A percentile compares a stretch with the other conserved stretches of the same genome.
Conservation (phyloP, 2,329 filamentous ascomycete genomes). For the Knufia petricola region DNA sequence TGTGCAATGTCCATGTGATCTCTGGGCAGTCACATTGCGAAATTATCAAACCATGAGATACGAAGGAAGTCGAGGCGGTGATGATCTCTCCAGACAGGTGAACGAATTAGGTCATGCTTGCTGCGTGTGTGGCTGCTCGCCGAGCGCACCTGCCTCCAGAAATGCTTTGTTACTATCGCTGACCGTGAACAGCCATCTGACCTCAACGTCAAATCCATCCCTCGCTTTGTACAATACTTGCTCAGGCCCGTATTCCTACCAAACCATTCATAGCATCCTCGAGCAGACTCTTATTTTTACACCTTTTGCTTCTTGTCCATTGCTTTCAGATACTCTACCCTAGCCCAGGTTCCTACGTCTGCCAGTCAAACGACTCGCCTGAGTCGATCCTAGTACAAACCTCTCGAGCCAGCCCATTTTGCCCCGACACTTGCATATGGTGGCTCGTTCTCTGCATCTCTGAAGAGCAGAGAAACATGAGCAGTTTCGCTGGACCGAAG, state of each 20-base stretch:
- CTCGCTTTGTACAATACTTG: too few relatives aligned
- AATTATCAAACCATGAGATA: background rate
- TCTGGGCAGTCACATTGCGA: background rate
- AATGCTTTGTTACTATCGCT: background rate
- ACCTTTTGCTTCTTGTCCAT: too few relatives aligned
- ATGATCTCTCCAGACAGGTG: background rate
- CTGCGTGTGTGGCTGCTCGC: background rate
- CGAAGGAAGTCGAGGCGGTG: background rate
- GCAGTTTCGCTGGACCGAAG: background rate
- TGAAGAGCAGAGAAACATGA: background rate
- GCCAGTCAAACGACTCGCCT: too few relatives aligned
- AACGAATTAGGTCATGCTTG: background rate
- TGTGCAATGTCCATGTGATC: background rate
- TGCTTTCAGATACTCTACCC: too few relatives aligned
- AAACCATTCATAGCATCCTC: too few relatives aligned
- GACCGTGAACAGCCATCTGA: too few relatives aligned
- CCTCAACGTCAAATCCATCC: too few relatives aligned
- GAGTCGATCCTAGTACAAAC: too few relatives aligned
- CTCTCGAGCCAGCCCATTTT: too few relatives aligned
- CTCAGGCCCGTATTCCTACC: too few relatives aligned
- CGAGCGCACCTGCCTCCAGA: background rate
- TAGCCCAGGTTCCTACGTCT: too few relatives aligned
- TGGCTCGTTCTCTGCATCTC: background rate
- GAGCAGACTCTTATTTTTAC: too few relatives aligned
- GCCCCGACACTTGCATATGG: background rate